Conservation (phyloP, 176 grass and related monocot genomes). For the Carex littledalei region DNA sequence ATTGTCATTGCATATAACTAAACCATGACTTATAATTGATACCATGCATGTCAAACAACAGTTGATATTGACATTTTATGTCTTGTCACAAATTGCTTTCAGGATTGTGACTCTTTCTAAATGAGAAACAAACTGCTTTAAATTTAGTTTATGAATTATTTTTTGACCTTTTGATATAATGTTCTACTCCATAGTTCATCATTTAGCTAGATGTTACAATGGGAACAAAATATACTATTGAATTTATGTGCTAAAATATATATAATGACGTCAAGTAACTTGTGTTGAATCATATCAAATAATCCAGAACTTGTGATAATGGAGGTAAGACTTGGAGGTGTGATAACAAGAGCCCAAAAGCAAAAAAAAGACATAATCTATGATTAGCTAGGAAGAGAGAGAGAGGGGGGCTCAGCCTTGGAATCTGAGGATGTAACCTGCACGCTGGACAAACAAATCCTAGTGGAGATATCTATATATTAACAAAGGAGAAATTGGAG, state of each 20-base stretch:
- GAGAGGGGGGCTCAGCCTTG: not conserved
- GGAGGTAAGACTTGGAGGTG: not conserved
- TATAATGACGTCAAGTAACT: no score
- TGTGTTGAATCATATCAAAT: not conserved
- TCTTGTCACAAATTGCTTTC: no score
- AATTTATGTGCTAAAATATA: not conserved
- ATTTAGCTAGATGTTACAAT: not conserved
- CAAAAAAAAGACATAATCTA: conserved; percentile 1
- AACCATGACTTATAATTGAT: no score
- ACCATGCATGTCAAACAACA: no score
- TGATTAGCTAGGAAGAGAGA: not conserved
- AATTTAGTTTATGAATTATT: not conserved
- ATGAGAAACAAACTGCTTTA: not conserved
- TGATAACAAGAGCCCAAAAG: not conserved
- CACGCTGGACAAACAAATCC: conserved; percentile 28
- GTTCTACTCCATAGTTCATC: not conserved
- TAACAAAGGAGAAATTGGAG: not conserved
- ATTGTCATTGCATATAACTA: no score
- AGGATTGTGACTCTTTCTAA: no score
- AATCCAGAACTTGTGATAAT: not conserved
- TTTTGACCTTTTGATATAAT: not conserved
- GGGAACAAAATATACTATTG: not conserved
- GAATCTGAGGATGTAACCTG: conserved; percentile 27
- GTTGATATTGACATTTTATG: no score
- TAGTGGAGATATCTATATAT: conserved; percentile 3